phyloP scores from a whole-genome alignment of 1,139 yeast species.

The Candida mesenterica region DNA sequence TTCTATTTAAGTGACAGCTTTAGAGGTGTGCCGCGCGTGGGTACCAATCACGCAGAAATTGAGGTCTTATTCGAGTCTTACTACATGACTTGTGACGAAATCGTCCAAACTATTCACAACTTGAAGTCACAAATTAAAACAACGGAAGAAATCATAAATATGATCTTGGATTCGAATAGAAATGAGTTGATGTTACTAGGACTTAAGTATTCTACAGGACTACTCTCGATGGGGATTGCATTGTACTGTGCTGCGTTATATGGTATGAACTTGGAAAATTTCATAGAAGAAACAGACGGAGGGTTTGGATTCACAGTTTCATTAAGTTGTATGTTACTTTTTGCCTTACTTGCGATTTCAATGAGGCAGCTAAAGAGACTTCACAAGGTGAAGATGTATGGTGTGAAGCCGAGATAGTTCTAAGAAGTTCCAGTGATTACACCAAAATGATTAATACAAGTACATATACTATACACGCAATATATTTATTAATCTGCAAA shows the following conservation, averaged over 20 bases:
- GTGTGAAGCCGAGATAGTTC: slow-evolving; percentile 23
- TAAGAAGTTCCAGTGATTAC: neutral
- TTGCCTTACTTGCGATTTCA: slow-evolving; percentile 26
- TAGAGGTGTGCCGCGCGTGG: slow-evolving; percentile 24
- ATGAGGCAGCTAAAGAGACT: slow-evolving; percentile 31
- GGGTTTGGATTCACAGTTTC: slow-evolving; percentile 38
- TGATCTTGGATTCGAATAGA: slow-evolving; percentile 46
- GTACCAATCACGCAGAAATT: slow-evolving; percentile 41
- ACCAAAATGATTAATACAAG: slow-evolving; percentile 3
- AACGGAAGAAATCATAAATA: slow-evolving; percentile 47
- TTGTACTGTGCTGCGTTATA: slow-evolving; percentile 43
- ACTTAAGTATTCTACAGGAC: slow-evolving; percentile 41
- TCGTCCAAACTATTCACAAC: slow-evolving; percentile 45
- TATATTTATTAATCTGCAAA: slow-evolving; percentile 22
- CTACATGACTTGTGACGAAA: slow-evolving; percentile 44
- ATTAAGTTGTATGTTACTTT: slow-evolving; percentile 26
- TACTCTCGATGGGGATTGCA: slow-evolving; percentile 40
- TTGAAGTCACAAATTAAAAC: slow-evolving; percentile 42
- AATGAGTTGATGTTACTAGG: slow-evolving; percentile 49
- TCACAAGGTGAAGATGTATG: slow-evolving; percentile 45
- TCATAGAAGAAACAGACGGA: slow-evolving; percentile 33
- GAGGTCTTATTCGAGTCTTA: slow-evolving; percentile 45
- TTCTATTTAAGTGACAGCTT: slow-evolving; percentile 35
- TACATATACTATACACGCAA: slow-evolving; percentile 2
- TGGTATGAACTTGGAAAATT: slow-evolving; percentile 44